A percentile compares a stretch with the other conserved stretches of the same genome.
Conservation (phyloP, 352 stramenopile genomes). For the Saprolegnia diclina region DNA sequence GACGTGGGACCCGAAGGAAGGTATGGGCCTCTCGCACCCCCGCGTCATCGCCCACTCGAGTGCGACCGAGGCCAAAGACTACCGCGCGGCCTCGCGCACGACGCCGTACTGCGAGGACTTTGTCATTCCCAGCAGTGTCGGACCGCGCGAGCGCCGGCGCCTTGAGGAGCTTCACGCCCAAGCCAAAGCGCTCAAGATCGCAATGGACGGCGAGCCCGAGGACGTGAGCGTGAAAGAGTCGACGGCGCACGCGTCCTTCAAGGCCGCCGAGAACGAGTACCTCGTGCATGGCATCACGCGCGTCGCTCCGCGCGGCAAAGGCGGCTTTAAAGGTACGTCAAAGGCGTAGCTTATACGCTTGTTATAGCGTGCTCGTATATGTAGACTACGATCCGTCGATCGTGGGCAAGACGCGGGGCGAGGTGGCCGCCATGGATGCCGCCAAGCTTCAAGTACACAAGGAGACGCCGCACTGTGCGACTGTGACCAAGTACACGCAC, state of each 20-base stretch:
- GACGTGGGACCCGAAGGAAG: conserved; percentile 20
- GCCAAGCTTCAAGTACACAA: conserved; percentile 13
- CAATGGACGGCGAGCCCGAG: neutral
- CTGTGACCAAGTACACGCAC: conserved; percentile 17
- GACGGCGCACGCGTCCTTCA: conserved; percentile 11
- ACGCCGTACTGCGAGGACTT: conserved; percentile 8
- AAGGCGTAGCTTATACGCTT: too few species aligned
- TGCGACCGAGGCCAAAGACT: conserved; percentile 16
- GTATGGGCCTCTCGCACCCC: conserved; percentile 22
- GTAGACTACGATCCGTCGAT: conserved; percentile 20
- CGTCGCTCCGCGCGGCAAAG: conserved; percentile 10
- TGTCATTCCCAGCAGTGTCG: neutral
- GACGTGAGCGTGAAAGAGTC: conserved; percentile 6
- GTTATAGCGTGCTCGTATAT: neutral
- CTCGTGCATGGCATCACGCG: conserved; percentile 15
- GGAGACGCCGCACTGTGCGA: neutral
- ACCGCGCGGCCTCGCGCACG: conserved; percentile 3
- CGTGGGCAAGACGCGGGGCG: conserved; percentile 17
- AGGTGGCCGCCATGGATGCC: conserved; percentile 20
- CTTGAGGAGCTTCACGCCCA: conserved; percentile 18
- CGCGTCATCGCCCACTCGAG: conserved; percentile 16
- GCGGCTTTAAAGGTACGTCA: conserved; percentile 22
- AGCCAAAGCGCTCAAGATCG: conserved; percentile 19
- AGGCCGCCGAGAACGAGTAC: conserved; percentile 15
- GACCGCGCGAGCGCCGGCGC: conserved; percentile 17